These are phyloP conservation scores for Oidiodendron maius DNA, from an alignment of 495 filamentous ascomycete genomes.

Conservation along the genomic window DNA sequence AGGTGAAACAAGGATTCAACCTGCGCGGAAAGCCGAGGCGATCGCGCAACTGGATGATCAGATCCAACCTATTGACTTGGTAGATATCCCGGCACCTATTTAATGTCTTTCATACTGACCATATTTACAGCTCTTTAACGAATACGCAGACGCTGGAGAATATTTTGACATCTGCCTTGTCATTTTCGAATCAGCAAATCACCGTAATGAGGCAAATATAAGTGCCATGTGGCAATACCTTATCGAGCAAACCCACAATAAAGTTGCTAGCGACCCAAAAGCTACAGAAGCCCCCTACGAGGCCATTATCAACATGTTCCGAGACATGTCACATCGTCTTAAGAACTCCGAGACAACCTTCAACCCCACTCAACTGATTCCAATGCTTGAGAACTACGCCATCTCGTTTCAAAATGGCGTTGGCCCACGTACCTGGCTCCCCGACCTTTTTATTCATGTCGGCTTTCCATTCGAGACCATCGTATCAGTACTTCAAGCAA, in stretches of 20 bases:
- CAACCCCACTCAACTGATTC: constrained; percentile 53
- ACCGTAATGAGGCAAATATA: constrained; percentile 79
- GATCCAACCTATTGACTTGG: constrained; percentile 65
- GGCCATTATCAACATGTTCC: constrained; percentile 64
- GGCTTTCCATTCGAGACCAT: constrained; percentile 70
- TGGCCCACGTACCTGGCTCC: constrained; percentile 66
- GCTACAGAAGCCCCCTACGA: constrained; percentile 63
- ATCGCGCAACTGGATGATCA: constrained; percentile 63
- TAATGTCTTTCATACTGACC: too few species aligned
- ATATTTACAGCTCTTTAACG: constrained; percentile 88
- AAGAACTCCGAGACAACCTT: constrained; percentile 70
- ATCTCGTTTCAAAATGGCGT: constrained; percentile 63
- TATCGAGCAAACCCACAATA: constrained; percentile 61
- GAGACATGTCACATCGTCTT: constrained; percentile 69
- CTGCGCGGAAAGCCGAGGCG: constrained; percentile 54
- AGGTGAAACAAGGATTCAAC: constrained; percentile 52
- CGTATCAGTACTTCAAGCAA: constrained; percentile 68
- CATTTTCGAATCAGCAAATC: constrained; percentile 83
- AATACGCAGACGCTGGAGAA: constrained; percentile 76
- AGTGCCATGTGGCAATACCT: constrained; percentile 76
- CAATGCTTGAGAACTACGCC: constrained; percentile 72
- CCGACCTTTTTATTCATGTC: constrained; percentile 73
- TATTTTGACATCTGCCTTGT: constrained; percentile 91
- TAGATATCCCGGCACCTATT: constrained; percentile 47
- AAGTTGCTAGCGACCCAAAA: constrained; percentile 47